Conservation (phyloP, 192 early-diverging fungal species). For the Dimargaris xerosporica region DNA sequence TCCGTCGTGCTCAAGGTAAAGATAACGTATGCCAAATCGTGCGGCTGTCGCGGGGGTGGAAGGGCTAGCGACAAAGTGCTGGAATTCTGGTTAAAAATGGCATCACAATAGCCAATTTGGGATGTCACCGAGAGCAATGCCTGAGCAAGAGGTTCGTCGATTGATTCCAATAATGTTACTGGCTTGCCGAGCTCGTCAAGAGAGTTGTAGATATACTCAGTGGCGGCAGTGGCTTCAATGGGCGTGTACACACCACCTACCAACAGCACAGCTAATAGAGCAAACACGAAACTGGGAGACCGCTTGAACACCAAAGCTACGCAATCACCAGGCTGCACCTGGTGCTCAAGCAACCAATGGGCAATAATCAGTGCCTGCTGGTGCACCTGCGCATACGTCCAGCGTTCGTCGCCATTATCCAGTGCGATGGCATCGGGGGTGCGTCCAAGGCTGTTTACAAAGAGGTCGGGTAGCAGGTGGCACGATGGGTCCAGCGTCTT, state of each 20-base stretch:
- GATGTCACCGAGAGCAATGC: not conserved
- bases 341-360: not conserved
- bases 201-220: not conserved
- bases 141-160: too few species aligned
- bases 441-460: not conserved
- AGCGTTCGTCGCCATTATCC: not conserved
- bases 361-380: not conserved
- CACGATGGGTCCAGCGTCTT: not conserved
- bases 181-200: not conserved
- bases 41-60: not conserved
- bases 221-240: not conserved
- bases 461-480: not conserved
- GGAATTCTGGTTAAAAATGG: not conserved
- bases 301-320: not conserved
- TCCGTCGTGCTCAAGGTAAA: conserved; percentile 4
- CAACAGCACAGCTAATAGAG: not conserved
- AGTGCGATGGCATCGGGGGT: conserved; percentile 2
- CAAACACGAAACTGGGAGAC: not conserved
- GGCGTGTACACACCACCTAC: not conserved
- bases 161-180: too few species aligned
- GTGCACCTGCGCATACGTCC: not conserved
- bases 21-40: not conserved
- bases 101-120: not conserved
- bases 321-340: not conserved
- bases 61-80: not conserved